Evolutionary conservation across 805 yeast genomes (phyloP), one percentile per base, ranked within the genome.

Genomic region (Brettanomyces custersianus): DNA sequence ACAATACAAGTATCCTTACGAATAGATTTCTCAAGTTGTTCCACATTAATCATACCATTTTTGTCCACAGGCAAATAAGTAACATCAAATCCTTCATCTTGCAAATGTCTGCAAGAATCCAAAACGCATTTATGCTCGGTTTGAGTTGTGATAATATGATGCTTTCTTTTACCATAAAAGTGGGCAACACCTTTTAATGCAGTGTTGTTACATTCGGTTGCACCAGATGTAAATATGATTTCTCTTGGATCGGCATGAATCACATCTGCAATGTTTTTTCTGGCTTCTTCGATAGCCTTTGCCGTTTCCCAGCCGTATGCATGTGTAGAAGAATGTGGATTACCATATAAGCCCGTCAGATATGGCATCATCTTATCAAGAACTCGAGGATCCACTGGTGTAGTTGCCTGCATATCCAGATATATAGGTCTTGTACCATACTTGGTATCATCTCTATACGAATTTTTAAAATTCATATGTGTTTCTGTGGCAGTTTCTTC

Each of bases 241-340:
- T 92, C 98, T 64, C 90, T 90, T 37, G 97, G 84, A 56, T 92
- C 95, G 23, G 98, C 98, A 21, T 77, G 74, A 49, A 92, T 86
- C 36, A 92, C 72, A 21, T 68, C 68, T 3, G 98, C 97, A 36
- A 92, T 68, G 49, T 90, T 71, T 36, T 65, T 68, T 51, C 99
- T 74, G 5, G 98, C 95, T 34, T 65, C 63, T 54, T 92, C 98
- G 13, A 92, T 92, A 40, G 80, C 95, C 44, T 72, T 74, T 40
- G 90, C 96, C 3, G 98, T 84, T 63, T 92, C 99, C 99, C 99
- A 92, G 24, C 99, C 99, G 57, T 90, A 92, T 5, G 95, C 74
- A 56, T 92, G 99, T 2, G 98, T 92, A 40, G 92, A 77, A 5
- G 96, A 86, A 62, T 92, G 99, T 17, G 99, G 99, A 58, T 92